Base-by-base conservation (phyloP, 2,329 filamentous ascomycete species). In the Pleurostoma richardsiae region DNA sequence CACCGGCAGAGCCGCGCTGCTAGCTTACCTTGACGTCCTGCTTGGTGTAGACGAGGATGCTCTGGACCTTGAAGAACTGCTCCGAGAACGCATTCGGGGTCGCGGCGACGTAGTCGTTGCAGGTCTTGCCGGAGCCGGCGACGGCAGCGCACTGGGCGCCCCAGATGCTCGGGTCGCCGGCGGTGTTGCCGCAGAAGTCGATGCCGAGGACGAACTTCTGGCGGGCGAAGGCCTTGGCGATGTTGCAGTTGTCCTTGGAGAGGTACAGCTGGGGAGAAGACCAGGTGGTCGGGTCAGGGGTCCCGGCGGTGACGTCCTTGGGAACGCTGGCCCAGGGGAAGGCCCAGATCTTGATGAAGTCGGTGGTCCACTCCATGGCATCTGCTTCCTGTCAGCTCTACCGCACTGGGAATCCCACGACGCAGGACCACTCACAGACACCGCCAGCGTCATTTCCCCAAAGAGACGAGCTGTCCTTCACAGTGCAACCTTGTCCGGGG, bases 141-240 rank as follows among this genome's bases (percentile, higher is more conserved):
- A 19, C 19, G 30, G 44, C 43, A 28, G 41, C 10, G 48, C 67
- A 69, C 10, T 47, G 43, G 36, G 56, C 43, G 41, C 51, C 49
- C 59, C 62, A 68, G 39, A 58, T 49, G 10, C 50, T 46, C 4
- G 49, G 38, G 39, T 57, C 55, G 43, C 62, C 82, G 2, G 85
- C 84, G 70, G 83, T 86, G 56, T 83, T 78, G 19, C 87, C 88
- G 61, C 88, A 92, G 62, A 91, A 85, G 30, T 83, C 63, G 40
- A 87, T 88, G 69, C 90, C 82, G 55, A 90, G 77, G 46, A 90
- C 80, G 50, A 95, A 79, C 56, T 83, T 79, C 71, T 91, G 79
- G 58, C 83, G 70, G 50, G 68, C 69, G 64, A 94, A 86, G 56
- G 79, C 73, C 2, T 62, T 62, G 51, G 80, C 68, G 53, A 90